Evolutionary conservation across 1,284 basidiomycete genomes (phyloP), one percentile per base, ranked within the genome.

Genomic region (Malassezia japonica): DNA sequence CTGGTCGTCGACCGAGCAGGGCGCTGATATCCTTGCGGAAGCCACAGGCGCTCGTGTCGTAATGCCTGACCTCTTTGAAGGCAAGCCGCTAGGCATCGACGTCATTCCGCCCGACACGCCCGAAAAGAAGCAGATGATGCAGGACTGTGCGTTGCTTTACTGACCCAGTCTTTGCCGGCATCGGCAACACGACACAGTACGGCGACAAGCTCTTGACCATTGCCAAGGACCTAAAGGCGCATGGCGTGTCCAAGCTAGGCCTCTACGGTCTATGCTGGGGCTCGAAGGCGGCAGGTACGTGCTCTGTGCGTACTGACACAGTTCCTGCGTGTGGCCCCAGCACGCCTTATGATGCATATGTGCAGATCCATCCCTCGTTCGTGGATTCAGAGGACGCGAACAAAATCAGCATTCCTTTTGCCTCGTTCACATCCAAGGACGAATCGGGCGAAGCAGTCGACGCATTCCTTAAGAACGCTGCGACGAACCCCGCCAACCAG

Each of bases 11-110:
- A 75, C 75, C 46, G 57, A 76, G 43, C 77, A 77, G 58, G 76
- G 75, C 62, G 64, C 60, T 27, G 82, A 83, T 64, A 78, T 82
- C 35, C 75, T 83, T 45, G 80, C 81, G 7, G 59, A 60, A 1
- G 46, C 54, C 15, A 60, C 59, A 48, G 57, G 59, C 39, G 52
- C 65, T 50, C 64, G 76, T n/a, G 78, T 83, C 15, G 76, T 81
- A 61, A 79, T 83, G 78, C 82, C 82, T 21, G 81, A 83, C 70
- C 81, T 82, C 67, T 82, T 82, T 67, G 79, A 78, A 10, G 69
- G 77, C 45, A 72, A 70, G 46, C 76, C 81, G 0, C 80, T 78
- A 70, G 76, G 79, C 0, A 57, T 74, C 20, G 76, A 77, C 15
- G 70, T 76, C 37, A 80, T 78, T 68, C 81, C 81, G 15, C 80